A percentile compares a stretch with the other conserved stretches of the same genome.
These are phyloP conservation scores for Tillandsia leiboldiana DNA, from an alignment of 176 grass and related monocot genomes.

Conservation along the genomic window DNA sequence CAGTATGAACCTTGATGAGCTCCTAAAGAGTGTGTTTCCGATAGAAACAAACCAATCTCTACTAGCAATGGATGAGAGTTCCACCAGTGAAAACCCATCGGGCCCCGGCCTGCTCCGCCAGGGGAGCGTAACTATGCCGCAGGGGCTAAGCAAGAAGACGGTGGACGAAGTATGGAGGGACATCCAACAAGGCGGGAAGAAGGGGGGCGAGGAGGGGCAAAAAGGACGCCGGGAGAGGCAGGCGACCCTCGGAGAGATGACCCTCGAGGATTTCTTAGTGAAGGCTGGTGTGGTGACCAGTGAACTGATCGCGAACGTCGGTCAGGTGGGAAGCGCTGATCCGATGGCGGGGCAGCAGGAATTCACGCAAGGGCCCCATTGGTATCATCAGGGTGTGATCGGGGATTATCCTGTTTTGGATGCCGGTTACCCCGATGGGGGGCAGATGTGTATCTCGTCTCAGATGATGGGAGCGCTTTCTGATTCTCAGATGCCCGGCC, in stretches of 20 bases:
- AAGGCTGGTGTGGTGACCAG: slow-evolving; percentile 71
- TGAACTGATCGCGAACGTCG: slow-evolving; percentile 25
- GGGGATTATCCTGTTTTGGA: slow-evolving; percentile 19
- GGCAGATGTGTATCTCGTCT: slow-evolving; percentile 11
- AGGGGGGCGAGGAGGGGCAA: slow-evolving; percentile 10
- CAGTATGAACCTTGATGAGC: slow-evolving; percentile 96
- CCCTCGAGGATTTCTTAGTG: slow-evolving; percentile 81
- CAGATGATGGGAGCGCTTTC: slow-evolving; percentile 10
- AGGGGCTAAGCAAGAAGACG: slow-evolving; percentile 72
- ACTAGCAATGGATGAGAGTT: neutral
- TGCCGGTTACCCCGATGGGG: slow-evolving; percentile 6
- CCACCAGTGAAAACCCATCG: neutral
- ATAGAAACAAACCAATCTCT: slow-evolving; percentile 13
- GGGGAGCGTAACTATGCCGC: slow-evolving; percentile 73
- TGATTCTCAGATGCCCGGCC: slow-evolving; percentile 32
- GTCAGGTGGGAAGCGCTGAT: slow-evolving; percentile 11
- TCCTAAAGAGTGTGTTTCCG: slow-evolving; percentile 65
- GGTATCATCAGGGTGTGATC: slow-evolving; percentile 24
- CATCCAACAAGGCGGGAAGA: slow-evolving; percentile 36
- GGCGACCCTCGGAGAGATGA: slow-evolving; percentile 75
- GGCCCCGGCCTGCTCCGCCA: slow-evolving; percentile 40
- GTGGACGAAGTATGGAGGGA: slow-evolving; percentile 93
- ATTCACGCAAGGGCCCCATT: slow-evolving; percentile 17
- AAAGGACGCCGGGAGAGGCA: slow-evolving; percentile 31
- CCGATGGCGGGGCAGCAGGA: slow-evolving; percentile 14